Conservation (phyloP, 805 yeast species). For the Sugiyamaella qingdaonensis region DNA sequence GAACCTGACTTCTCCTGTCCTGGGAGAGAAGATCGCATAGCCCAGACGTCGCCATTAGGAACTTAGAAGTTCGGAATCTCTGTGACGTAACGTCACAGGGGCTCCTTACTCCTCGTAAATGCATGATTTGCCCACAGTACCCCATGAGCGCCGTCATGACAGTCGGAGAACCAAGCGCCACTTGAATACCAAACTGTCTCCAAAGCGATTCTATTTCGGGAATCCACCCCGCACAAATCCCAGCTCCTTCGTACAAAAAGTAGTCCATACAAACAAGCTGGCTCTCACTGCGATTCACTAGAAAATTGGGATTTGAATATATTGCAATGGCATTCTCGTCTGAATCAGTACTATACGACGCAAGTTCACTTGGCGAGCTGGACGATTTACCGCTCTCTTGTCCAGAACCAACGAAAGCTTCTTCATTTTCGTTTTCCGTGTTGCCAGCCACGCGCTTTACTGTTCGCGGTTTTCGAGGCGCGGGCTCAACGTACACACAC, state of each 20-base stretch:
- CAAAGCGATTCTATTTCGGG: neutral
- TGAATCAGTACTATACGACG: neutral
- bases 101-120: neutral
- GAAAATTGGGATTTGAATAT: neutral
- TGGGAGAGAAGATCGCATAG: neutral
- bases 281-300: neutral
- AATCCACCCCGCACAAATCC: neutral
- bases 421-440: neutral
- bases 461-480: constrained; percentile 2
- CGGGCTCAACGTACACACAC: neutral
- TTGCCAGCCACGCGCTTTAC: neutral
- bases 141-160: neutral
- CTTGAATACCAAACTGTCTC: neutral
- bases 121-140: neutral
- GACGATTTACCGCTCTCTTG: neutral
- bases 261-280: constrained; percentile 1
- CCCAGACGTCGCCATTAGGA: neutral
- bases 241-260: neutral
- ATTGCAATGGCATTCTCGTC: neutral
- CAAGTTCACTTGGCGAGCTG: neutral
- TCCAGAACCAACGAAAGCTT: neutral
- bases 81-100: neutral
- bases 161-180: constrained; percentile 2
- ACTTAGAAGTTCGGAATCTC: neutral
- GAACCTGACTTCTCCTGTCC: neutral